Percentiles rank a stretch among this genome's conserved stretches.
These are phyloP conservation scores for Vararia minispora DNA, from an alignment of 768 basidiomycete species.

Conservation along the genomic window DNA sequence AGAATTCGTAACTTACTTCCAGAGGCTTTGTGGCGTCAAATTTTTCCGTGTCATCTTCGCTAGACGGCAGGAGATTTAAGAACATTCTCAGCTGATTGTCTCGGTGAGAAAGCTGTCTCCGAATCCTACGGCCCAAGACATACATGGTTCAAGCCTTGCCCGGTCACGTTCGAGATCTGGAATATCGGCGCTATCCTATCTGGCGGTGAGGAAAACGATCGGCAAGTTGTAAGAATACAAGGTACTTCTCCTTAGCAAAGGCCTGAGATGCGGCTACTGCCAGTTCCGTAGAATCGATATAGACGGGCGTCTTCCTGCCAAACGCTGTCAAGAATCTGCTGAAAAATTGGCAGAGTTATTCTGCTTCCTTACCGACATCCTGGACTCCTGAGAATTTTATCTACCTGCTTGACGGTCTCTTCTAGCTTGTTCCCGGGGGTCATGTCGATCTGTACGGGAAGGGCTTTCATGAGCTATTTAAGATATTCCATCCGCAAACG, in stretches of 20 bases:
- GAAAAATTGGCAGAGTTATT: neutral
- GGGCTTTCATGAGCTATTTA: neutral
- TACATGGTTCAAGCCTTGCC: slow-evolving; percentile 78
- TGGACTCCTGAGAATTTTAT: slow-evolving; percentile 85
- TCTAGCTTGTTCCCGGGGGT: slow-evolving; percentile 84
- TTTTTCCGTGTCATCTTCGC: slow-evolving; percentile 72
- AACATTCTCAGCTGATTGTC: slow-evolving; percentile 77
- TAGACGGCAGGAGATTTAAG: slow-evolving; percentile 83
- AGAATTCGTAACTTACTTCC: slow-evolving; percentile 36
- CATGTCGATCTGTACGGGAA: slow-evolving; percentile 72
- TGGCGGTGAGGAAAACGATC: neutral
- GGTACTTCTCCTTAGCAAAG: slow-evolving; percentile 65
- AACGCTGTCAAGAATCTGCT: neutral
- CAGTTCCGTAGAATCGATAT: slow-evolving; percentile 71
- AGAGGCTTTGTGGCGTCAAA: slow-evolving; percentile 72
- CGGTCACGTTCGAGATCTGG: slow-evolving; percentile 89
- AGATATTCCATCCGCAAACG: neutral
- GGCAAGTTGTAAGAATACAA: neutral
- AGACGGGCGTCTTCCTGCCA: slow-evolving; percentile 67
- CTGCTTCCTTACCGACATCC: slow-evolving; percentile 62
- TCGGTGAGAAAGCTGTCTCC: neutral
- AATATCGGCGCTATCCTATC: slow-evolving; percentile 81
- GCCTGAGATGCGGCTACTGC: slow-evolving; percentile 69
- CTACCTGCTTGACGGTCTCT: slow-evolving; percentile 88
- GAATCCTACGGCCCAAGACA: slow-evolving; percentile 11